Conservation (phyloP, 208 protist species). For the Wallacemonas sp. region DNA sequence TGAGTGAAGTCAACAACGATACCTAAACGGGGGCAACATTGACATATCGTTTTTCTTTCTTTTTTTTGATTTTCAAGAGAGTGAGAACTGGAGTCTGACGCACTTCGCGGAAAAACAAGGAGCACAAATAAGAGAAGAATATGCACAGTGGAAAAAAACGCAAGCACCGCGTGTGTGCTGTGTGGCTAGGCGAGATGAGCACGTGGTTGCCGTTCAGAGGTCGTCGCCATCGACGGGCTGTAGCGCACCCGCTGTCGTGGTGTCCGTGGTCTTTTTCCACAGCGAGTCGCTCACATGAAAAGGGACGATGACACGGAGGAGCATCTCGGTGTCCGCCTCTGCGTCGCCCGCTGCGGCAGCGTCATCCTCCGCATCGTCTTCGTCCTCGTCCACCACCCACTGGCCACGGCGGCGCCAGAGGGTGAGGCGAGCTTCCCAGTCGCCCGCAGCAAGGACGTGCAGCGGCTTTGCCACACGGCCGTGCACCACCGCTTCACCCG, state of each 20-base stretch:
- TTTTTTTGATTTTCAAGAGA: too few species aligned
- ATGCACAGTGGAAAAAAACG: background rate
- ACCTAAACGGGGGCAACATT: too few species aligned
- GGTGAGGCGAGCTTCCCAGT: slow-evolving; percentile 57
- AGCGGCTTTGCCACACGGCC: slow-evolving; percentile 63
- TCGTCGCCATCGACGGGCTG: background rate
- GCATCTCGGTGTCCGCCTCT: slow-evolving; percentile 24
- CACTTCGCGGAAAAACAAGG: background rate
- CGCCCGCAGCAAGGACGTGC: slow-evolving; percentile 41
- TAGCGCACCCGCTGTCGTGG: background rate
- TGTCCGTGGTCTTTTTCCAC: background rate
- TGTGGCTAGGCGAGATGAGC: too few species aligned
- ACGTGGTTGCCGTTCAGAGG: too few species aligned
- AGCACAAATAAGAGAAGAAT: slow-evolving; percentile 12
- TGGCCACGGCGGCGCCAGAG: slow-evolving; percentile 45
- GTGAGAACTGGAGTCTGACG: background rate
- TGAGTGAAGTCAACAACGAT: too few species aligned
- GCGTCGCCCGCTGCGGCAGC: background rate
- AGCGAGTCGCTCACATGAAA: slow-evolving; percentile 35
- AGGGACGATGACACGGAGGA: slow-evolving; percentile 65
- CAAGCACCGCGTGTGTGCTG: slow-evolving; percentile 5
- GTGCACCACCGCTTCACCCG: slow-evolving; percentile 18
- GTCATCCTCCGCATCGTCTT: slow-evolving; percentile 21
- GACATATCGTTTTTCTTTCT: too few species aligned
- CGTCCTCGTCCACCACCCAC: background rate